Evolutionary conservation across 257 asterid species (phyloP), one percentile per base, ranked within the genome.

Genomic region (Rubia yunnanensis): DNA sequence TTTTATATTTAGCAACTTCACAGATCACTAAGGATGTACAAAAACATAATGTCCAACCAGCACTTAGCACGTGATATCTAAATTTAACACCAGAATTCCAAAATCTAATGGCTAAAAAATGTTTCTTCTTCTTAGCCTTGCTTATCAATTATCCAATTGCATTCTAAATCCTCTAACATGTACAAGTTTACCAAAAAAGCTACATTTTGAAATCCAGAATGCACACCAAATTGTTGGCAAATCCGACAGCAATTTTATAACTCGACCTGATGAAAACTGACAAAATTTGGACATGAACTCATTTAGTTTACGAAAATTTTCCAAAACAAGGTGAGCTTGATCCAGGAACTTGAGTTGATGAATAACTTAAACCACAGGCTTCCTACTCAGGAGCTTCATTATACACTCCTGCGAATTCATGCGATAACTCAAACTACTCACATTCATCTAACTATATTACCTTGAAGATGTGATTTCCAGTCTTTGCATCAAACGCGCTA

Each of bases 381-480:
- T 89, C 10, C 71, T 27, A 0, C 58, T 71, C 78, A 89, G 68
- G 57, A 76, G 88, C 75, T 84, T 83, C 82, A 79, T 70, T 64
- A 89, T 60, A 41, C 95, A 89, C 68, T 85, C 89, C 96, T 89
- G 91, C 81, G 79, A 62, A 27, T 54, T 44, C 27, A 64, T 66
- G 70, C 7, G 32, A 18, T 30, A 31, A 13, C 14, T 35, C 24
- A 66, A 10, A 46, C n/a, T 14, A 17, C n/a, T n/a, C 8, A 18
- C 31, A 36, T 8, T 44, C 52, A 13, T 44, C 31, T 26, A 35
- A 3, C 9, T 52, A 14, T 5, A 74, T 83, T 76, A 74, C 95
- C 88, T 84, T 90, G 72, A 86, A 90, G 80, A 90, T 86, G 60
- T 88, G 96, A 76, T 86, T 86, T 5, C 97, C 97, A 0, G 97